Percentiles rank a stretch among this genome's conserved stretches.
phyloP scores from a whole-genome alignment of 768 basidiomycete species.

The Mrakia blollopis region DNA sequence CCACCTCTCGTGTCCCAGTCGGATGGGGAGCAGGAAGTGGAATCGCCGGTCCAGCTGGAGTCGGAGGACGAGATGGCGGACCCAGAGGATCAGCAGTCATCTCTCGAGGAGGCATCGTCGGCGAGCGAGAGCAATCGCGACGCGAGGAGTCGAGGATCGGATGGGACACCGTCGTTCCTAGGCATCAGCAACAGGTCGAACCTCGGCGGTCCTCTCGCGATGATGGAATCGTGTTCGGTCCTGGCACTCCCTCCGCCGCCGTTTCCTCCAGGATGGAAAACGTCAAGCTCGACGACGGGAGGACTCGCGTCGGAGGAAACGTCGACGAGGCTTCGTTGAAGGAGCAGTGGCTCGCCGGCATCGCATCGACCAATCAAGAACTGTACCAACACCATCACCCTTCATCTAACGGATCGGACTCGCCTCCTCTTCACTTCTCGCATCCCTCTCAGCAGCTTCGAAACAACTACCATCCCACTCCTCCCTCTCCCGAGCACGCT shows the following conservation, averaged over 20 bases:
- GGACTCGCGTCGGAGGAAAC: neutral
- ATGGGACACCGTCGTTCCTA: neutral
- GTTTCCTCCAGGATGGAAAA: slow-evolving; percentile 4
- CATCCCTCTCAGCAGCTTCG: neutral
- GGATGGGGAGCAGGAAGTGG: neutral
- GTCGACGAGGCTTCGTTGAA: slow-evolving; percentile 25
- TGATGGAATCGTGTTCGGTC: neutral
- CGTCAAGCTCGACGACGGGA: neutral
- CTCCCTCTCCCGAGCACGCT: neutral
- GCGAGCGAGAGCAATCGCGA: neutral
- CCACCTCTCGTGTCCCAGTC: neutral
- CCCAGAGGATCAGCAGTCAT: too few species aligned
- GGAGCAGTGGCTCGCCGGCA: slow-evolving; percentile 23
- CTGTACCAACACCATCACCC: neutral
- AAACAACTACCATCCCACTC: neutral
- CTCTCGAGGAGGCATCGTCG: neutral
- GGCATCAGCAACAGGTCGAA: neutral
- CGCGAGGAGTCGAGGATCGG: slow-evolving; percentile 1
- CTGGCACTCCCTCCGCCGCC: neutral
- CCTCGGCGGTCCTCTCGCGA: slow-evolving; percentile 2
- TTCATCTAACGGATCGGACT: neutral
- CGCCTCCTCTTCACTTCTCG: neutral
- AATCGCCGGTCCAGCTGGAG: neutral
- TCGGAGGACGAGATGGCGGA: neutral
- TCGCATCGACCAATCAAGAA: slow-evolving; percentile 9